Evolutionary conservation across 495 filamentous ascomycete genomes (phyloP).

Genomic region (Sporormia fimetaria): DNA sequence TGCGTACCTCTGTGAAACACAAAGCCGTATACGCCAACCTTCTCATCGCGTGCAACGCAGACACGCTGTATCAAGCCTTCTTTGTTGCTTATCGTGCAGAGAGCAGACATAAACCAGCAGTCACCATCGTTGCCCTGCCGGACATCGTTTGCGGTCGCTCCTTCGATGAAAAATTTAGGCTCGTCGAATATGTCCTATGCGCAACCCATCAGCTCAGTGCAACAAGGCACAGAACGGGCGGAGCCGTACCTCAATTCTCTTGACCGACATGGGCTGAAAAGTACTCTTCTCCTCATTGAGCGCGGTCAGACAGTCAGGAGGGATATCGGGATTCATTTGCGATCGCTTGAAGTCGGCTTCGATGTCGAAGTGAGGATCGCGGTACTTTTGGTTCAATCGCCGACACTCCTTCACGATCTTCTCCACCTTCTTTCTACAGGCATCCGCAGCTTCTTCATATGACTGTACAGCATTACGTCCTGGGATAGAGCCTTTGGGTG

Average conservation of each 20-base stretch:
- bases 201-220: slow-evolving; percentile 6
- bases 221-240: slow-evolving; percentile 6
- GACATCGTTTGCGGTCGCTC: slow-evolving; percentile 71
- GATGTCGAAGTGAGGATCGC: slow-evolving; percentile 81
- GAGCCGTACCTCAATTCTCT: slow-evolving; percentile 31
- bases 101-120: slow-evolving; percentile 83
- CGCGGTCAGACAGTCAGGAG: slow-evolving; percentile 39
- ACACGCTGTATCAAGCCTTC: slow-evolving; percentile 64
- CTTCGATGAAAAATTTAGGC: slow-evolving; percentile 76
- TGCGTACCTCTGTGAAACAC: slow-evolving; percentile 67
- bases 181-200: slow-evolving; percentile 71
- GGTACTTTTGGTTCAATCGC: slow-evolving; percentile 79
- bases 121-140: slow-evolving; percentile 72
- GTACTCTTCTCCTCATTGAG: slow-evolving; percentile 17
- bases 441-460: slow-evolving; percentile 59
- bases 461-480: slow-evolving; percentile 49
- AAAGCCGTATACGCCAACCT: slow-evolving; percentile 85
- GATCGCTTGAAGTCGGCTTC: slow-evolving; percentile 61
- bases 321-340: slow-evolving; percentile 47
- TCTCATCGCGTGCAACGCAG: slow-evolving; percentile 71
- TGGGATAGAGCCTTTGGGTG: slow-evolving; percentile 41
- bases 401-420: slow-evolving; percentile 76
- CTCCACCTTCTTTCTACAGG: slow-evolving; percentile 62
- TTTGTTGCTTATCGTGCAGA: slow-evolving; percentile 77
- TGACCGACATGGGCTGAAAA: slow-evolving; percentile 28